A percentile compares a stretch with the other conserved stretches of the same genome.
phyloP scores from a whole-genome alignment of 2,329 filamentous ascomycete genomes.

The Sphaerulina populicola region DNA sequence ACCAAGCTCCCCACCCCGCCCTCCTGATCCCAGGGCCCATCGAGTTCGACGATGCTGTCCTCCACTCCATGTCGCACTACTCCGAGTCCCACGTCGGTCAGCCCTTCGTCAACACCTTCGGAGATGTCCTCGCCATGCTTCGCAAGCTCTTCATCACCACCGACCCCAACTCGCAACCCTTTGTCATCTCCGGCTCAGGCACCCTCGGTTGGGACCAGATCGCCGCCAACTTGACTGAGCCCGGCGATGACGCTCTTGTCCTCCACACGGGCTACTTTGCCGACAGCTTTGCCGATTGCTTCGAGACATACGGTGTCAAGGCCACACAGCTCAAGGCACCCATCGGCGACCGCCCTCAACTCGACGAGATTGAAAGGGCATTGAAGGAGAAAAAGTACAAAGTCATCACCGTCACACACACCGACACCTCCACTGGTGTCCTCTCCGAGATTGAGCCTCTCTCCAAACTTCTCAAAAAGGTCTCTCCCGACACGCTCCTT shows the following conservation, averaged over 20 bases:
- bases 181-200: constrained; percentile 87
- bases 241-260: constrained; percentile 82
- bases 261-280: constrained; percentile 96
- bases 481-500: constrained; percentile 84
- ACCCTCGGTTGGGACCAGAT: constrained; percentile 96
- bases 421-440: constrained; percentile 94
- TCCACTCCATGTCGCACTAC: constrained; percentile 90
- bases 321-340: constrained; percentile 83
- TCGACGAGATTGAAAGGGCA: constrained; percentile 79
- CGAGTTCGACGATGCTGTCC: constrained; percentile 95
- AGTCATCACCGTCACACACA: constrained; percentile 87
- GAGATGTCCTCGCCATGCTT: constrained; percentile 78
- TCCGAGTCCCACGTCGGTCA: constrained; percentile 90
- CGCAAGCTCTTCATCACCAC: constrained; percentile 92
- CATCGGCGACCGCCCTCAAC: constrained; percentile 78
- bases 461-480: constrained; percentile 70
- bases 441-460: constrained; percentile 82
- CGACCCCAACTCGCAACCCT: constrained; percentile 73
- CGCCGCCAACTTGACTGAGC: constrained; percentile 83
- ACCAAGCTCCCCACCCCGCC: constrained; percentile 55
- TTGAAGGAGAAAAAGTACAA: constrained; percentile 90
- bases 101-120: constrained; percentile 81
- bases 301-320: constrained; percentile 82
- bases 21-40: constrained; percentile 95
- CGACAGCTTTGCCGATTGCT: constrained; percentile 86